Evolutionary conservation across 2,329 filamentous ascomycete species (phyloP).

Genomic region (Penicillium italicum): DNA sequence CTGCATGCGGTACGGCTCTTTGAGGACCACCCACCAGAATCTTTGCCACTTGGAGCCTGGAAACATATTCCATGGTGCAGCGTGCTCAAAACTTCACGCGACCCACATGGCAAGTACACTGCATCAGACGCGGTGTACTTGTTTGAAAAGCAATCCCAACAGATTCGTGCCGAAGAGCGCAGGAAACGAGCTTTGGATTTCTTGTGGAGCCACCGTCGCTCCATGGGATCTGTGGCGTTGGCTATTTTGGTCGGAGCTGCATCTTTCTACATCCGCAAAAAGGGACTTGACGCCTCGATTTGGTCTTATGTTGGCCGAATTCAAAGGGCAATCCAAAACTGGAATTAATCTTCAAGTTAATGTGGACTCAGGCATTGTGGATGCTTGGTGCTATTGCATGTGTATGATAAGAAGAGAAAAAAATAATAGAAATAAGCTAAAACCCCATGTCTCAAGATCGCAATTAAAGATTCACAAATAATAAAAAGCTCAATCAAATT

Average conservation of each 20-base stretch:
- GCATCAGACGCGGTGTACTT: constrained; percentile 63
- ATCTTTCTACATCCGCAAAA: constrained; percentile 63
- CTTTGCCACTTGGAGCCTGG: constrained; percentile 64
- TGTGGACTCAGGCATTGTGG: not conserved
- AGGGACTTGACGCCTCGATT: constrained; percentile 35
- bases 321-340: constrained; percentile 23
- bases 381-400: not conserved
- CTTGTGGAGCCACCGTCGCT: constrained; percentile 63
- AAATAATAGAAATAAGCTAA: not conserved
- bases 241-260: constrained; percentile 65
- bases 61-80: constrained; percentile 67
- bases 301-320: constrained; percentile 34
- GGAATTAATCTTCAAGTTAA: constrained; percentile 4
- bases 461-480: not conserved
- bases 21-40: constrained; percentile 65
- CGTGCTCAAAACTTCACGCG: constrained; percentile 77
- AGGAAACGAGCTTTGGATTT: constrained; percentile 50
- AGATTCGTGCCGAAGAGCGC: constrained; percentile 65
- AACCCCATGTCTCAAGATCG: not conserved
- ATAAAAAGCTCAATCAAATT: too few species aligned
- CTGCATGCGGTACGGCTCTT: constrained; percentile 62
- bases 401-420: constrained; percentile 9
- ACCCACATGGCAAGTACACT: constrained; percentile 52
- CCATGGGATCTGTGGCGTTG: constrained; percentile 58
- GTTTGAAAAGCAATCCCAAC: constrained; percentile 67